Conservation (phyloP, 306 rosid genomes). For the Mimosa pudica region DNA sequence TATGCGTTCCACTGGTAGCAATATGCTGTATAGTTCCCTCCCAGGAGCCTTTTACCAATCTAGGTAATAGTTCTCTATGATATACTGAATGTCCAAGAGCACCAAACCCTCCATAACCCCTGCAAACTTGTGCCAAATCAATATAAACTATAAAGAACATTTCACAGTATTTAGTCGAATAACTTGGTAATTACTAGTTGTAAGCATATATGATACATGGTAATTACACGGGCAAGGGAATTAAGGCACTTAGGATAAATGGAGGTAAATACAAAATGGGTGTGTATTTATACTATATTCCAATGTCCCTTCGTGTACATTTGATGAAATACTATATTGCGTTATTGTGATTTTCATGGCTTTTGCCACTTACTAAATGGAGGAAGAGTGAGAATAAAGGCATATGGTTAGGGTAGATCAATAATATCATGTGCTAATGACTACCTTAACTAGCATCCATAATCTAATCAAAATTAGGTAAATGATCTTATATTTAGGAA, state of each 20-base stretch:
- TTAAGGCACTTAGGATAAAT: background rate
- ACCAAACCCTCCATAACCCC: constrained; percentile 99
- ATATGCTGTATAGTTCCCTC: constrained; percentile 62
- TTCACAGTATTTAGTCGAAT: constrained; percentile 40
- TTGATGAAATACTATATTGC: background rate
- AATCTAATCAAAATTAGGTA: no score
- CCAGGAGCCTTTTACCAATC: constrained; percentile 89
- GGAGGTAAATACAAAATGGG: background rate
- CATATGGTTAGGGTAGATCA: no score
- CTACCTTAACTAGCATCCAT: no score
- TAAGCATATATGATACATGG: background rate
- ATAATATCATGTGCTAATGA: no score
- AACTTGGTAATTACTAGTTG: constrained; percentile 18
- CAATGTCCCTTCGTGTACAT: no score
- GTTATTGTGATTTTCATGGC: background rate
- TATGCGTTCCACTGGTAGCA: constrained; percentile 92
- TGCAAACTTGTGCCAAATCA: constrained; percentile 66
- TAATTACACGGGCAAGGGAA: background rate
- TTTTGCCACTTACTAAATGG: background rate
- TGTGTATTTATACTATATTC: background rate
- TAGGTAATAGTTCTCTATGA: constrained; percentile 76
- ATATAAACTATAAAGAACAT: constrained; percentile 35
- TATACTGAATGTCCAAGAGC: constrained; percentile 94
- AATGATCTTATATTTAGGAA: no score
- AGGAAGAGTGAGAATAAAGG: no score